phyloP scores from a whole-genome alignment of 2,329 filamentous ascomycete species.

The Orbilia quercus region DNA sequence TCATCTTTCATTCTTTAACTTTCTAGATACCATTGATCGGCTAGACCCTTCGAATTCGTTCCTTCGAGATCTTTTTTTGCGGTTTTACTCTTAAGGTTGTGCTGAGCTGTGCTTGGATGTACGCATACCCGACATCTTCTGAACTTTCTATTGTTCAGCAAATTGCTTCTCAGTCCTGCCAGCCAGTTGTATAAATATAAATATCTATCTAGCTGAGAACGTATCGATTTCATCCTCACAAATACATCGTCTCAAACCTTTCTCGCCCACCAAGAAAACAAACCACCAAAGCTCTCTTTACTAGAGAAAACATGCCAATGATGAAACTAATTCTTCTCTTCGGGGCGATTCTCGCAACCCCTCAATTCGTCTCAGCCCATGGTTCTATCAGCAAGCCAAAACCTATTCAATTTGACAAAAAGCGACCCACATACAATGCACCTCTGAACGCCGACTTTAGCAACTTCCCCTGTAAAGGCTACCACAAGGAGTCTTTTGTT shows the following conservation, averaged over 20 bases:
- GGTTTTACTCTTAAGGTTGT: neutral
- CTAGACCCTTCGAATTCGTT: slow-evolving; percentile 49
- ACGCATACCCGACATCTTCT: neutral
- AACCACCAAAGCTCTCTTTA: slow-evolving; percentile 1
- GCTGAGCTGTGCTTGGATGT: slow-evolving; percentile 36
- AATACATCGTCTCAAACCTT: neutral
- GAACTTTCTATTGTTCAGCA: slow-evolving; percentile 13
- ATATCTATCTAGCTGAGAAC: neutral
- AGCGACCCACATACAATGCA: slow-evolving; percentile 71
- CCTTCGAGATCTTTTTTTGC: slow-evolving; percentile 26
- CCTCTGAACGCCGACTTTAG: slow-evolving; percentile 72
- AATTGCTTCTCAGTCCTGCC: slow-evolving; percentile 12
- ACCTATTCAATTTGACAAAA: slow-evolving; percentile 69
- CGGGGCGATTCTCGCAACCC: slow-evolving; percentile 64
- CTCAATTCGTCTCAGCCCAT: slow-evolving; percentile 64
- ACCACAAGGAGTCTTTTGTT: slow-evolving; percentile 63
- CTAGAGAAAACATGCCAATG: neutral
- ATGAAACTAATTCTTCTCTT: slow-evolving; percentile 59
- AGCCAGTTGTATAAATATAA: too few relatives aligned
- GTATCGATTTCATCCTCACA: neutral
- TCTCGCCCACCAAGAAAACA: neutral
- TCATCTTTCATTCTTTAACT: slow-evolving; percentile 37
- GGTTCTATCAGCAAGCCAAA: slow-evolving; percentile 71
- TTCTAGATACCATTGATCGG: slow-evolving; percentile 15
- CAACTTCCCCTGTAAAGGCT: slow-evolving; percentile 82